phyloP scores from a whole-genome alignment of 169 alveolate species.

The Cryptosporidium baileyi region DNA sequence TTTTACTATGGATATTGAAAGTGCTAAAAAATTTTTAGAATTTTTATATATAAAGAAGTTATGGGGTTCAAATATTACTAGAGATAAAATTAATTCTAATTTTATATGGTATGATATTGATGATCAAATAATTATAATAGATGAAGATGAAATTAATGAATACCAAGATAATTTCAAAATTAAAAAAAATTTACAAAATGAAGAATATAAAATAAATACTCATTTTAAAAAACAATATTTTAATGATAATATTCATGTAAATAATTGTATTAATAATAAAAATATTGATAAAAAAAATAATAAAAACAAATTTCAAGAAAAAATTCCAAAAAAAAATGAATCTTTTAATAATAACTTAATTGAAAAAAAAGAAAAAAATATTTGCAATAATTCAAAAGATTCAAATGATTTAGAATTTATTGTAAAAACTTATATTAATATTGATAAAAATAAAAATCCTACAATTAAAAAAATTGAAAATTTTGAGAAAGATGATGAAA shows the following conservation, averaged over 20 bases:
- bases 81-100: constrained; percentile 25
- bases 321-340: too few relatives aligned
- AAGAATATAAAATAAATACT: background rate
- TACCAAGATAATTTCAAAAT: background rate
- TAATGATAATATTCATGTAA: too few relatives aligned
- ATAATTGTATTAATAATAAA: too few relatives aligned
- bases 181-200: background rate
- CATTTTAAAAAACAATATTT: background rate
- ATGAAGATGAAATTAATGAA: background rate
- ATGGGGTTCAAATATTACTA: constrained; percentile 53
- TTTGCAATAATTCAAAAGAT: too few relatives aligned
- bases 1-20: background rate
- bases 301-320: too few relatives aligned
- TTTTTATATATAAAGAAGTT: constrained; percentile 1
- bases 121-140: background rate
- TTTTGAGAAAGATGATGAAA: background rate
- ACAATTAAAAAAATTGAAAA: too few relatives aligned
- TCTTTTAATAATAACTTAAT: too few relatives aligned
- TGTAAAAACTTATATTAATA: too few relatives aligned
- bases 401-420: too few relatives aligned
- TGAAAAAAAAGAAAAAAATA: too few relatives aligned
- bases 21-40: constrained; percentile 21
- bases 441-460: too few relatives aligned
- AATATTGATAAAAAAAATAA: too few relatives aligned
- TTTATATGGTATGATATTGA: constrained; percentile 26